Evolutionary conservation across 495 filamentous ascomycete genomes (phyloP), one percentile per base, ranked within the genome.

Genomic region (Neurospora sp.): DNA sequence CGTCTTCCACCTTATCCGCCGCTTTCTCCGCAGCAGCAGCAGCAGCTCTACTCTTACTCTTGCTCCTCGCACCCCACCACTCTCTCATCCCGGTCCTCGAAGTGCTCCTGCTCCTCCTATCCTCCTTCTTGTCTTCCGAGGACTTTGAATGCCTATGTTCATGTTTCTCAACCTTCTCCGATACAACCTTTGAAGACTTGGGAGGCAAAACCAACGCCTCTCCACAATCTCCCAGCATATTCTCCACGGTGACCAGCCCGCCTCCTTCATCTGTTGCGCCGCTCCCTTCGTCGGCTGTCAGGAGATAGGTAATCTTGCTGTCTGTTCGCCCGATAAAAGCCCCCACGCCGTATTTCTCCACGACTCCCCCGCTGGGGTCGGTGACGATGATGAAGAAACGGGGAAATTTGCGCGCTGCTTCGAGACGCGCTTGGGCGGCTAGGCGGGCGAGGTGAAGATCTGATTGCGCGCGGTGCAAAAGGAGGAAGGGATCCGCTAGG

Each of bases 291-390:
- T 92, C 89, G 2, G 90, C 85, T 59, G 82, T 77, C 16, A 93
- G 78, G 14, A 79, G 81, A 72, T 93, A 93, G n/a, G 74, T 71
- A 35, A 93, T 87, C 70, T 79, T 77, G n/a, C 83, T 87, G 69
- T 82, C 85, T 42, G 88, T 78, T 6, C 80, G 78, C 10, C 91
- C 91, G 16, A 93, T 77, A 77, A 87, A 93, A 0, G 84, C 85
- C 4, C 84, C 85, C 5, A 92, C 76, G 8, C 83, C 81, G 70
- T 85, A 82, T 16, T 82, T 83, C 61, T 88, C 85, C 14, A 78
- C 68, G 1, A 82, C 47, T 2, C 39, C 71, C 0, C 85, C 85
- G 69, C 85, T 81, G 72, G 88, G 87, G 70, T 90, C 84, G 3
- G 87, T 80, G 8, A 92, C 83, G 45, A 84, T 84, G 68, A 86